Evolutionary conservation across 768 basidiomycete species (phyloP).

Genomic region (Cystobasidium tubakii): DNA sequence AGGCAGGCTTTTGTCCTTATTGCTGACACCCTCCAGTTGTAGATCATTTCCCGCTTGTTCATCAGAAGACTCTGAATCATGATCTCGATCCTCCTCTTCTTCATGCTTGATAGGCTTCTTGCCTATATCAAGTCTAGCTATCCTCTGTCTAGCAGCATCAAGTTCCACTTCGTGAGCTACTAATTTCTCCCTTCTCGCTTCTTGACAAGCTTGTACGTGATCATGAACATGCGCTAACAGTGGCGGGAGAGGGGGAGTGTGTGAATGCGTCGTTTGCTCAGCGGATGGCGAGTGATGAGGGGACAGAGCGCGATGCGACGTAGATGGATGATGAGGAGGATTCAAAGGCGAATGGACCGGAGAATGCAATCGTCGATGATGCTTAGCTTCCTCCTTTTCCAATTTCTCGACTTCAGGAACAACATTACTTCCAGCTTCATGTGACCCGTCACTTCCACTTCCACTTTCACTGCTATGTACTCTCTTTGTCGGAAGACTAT

Average conservation of each 20-base stretch:
- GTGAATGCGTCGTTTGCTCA: not conserved
- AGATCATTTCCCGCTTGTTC: not conserved
- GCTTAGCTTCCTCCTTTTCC: conserved; percentile 4
- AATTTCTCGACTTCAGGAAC: conserved; percentile 11
- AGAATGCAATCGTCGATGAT: not conserved
- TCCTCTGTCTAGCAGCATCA: not conserved
- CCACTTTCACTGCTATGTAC: not conserved
- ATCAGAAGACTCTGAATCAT: not conserved
- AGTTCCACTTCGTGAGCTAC: not conserved
- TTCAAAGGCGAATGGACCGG: not conserved
- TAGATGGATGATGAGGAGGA: not conserved
- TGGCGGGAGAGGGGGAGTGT: not conserved
- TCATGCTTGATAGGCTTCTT: not conserved
- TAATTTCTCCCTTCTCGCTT: not conserved
- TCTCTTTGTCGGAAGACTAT: not conserved
- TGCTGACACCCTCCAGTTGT: not conserved
- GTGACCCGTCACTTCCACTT: not conserved
- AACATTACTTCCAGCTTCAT: not conserved
- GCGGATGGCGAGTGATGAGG: not conserved
- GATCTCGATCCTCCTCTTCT: conserved; percentile 4
- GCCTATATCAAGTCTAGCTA: conserved; percentile 1
- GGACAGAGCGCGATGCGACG: too few relatives aligned
- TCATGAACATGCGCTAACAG: not conserved
- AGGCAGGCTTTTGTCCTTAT: not conserved
- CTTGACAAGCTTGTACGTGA: not conserved